These are phyloP conservation scores for Saccharomycopsis babjevae DNA, from an alignment of 805 yeast species.

Conservation along the genomic window DNA sequence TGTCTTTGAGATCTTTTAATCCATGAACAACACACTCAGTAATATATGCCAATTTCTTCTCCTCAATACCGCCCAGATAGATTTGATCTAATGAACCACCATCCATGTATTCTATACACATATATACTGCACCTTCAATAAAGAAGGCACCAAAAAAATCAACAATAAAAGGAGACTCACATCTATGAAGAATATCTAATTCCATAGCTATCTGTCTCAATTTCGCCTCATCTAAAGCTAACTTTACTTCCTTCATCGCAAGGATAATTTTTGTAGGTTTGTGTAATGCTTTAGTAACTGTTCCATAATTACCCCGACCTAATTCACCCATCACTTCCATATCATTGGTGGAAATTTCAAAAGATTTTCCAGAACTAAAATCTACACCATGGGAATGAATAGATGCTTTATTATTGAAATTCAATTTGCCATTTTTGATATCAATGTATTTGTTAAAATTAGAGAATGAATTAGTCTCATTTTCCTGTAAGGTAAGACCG, in stretches of 20 bases:
- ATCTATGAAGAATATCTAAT: slow-evolving; percentile 83
- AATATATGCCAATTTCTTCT: slow-evolving; percentile 68
- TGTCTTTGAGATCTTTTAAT: slow-evolving; percentile 73
- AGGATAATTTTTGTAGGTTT: slow-evolving; percentile 83
- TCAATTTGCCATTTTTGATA: slow-evolving; percentile 82
- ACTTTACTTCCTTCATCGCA: slow-evolving; percentile 96
- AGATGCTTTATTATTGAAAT: slow-evolving; percentile 89
- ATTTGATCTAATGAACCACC: slow-evolving; percentile 89
- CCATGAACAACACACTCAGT: slow-evolving; percentile 76
- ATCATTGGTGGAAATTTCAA: slow-evolving; percentile 79
- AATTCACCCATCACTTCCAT: slow-evolving; percentile 74
- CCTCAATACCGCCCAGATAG: slow-evolving; percentile 67
- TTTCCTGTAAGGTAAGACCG: background rate
- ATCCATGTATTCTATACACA: slow-evolving; percentile 97
- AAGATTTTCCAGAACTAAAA: slow-evolving; percentile 79
- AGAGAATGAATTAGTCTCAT: slow-evolving; percentile 51
- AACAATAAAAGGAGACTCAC: slow-evolving; percentile 83
- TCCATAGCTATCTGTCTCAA: slow-evolving; percentile 95
- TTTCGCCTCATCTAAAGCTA: slow-evolving; percentile 89
- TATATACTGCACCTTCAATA: slow-evolving; percentile 94
- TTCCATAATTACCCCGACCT: slow-evolving; percentile 95
- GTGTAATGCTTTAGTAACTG: slow-evolving; percentile 86
- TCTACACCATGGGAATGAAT: slow-evolving; percentile 87
- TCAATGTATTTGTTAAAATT: slow-evolving; percentile 83
- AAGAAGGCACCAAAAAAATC: slow-evolving; percentile 97